Percentiles rank a stretch among this genome's conserved stretches.
Conservation (phyloP, 2,329 filamentous ascomycete genomes). For the Endothia cerciana region DNA sequence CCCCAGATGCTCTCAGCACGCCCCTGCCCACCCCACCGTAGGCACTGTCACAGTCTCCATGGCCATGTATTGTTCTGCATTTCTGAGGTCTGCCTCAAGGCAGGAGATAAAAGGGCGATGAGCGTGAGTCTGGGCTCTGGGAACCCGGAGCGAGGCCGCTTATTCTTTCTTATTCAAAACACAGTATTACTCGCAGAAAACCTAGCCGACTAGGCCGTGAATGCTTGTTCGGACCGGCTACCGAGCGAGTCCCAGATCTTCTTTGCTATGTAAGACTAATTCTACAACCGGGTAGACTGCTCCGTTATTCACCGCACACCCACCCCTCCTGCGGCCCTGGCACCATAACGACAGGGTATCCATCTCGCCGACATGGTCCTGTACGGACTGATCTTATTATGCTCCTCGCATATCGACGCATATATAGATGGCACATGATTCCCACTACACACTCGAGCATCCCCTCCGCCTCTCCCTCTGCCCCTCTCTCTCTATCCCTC, state of each 20-base stretch:
- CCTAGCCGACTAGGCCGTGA: background rate
- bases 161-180: background rate
- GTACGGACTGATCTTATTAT: background rate
- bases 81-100: too few relatives aligned
- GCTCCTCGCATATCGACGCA: background rate
- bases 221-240: conserved; percentile 26
- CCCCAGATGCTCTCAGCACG: background rate
- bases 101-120: background rate
- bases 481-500: background rate
- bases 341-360: background rate
- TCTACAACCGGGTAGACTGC: background rate
- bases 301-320: background rate
- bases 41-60: too few relatives aligned
- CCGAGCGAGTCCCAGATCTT: conserved; percentile 11
- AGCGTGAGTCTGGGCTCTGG: background rate
- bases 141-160: background rate
- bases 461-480: background rate
- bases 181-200: background rate
- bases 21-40: background rate
- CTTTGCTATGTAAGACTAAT: background rate
- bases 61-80: too few relatives aligned
- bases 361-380: background rate
- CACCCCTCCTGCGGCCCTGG: background rate
- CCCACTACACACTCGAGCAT: background rate
- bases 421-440: conserved; percentile 19